These are phyloP conservation scores for Hemileia vastatrix DNA, from an alignment of 1,284 basidiomycete genomes.

Conservation along the genomic window DNA sequence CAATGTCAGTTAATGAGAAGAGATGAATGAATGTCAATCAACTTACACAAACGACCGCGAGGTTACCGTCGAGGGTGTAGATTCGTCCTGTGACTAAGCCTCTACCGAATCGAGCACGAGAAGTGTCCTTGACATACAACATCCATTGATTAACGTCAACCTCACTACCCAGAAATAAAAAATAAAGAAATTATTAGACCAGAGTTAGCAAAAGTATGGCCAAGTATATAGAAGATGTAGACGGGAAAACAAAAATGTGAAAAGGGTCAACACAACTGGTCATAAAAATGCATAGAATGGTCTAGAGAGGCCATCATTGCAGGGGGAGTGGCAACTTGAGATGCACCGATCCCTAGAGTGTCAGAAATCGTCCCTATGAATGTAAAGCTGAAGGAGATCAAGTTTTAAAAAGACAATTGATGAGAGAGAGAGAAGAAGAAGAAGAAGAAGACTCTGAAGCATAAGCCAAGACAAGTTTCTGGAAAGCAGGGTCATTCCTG, in stretches of 20 bases:
- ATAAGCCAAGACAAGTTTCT: slow-evolving; percentile 15
- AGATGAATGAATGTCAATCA: not conserved
- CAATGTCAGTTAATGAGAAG: too few relatives aligned
- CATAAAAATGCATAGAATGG: slow-evolving; percentile 24
- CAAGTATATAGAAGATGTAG: too few relatives aligned
- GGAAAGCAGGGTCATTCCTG: slow-evolving; percentile 15
- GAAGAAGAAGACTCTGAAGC: slow-evolving; percentile 13
- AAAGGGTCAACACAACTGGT: too few relatives aligned
- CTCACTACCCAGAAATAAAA: slow-evolving; percentile 3
- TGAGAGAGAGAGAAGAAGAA: not conserved
- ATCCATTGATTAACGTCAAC: slow-evolving; percentile 20
- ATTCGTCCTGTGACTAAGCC: slow-evolving; percentile 15
- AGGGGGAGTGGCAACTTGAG: not conserved
- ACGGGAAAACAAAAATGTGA: too few relatives aligned
- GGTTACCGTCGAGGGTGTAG: slow-evolving; percentile 11
- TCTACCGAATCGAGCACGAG: slow-evolving; percentile 7
- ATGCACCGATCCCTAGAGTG: slow-evolving; percentile 7
- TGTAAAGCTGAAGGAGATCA: slow-evolving; percentile 1
- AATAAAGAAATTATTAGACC: not conserved
- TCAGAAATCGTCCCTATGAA: slow-evolving; percentile 17
- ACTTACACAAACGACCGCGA: slow-evolving; percentile 17
- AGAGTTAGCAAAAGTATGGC: not conserved
- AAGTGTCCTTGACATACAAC: slow-evolving; percentile 16
- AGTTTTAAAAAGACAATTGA: not conserved
- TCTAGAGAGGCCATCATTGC: slow-evolving; percentile 17